Percentiles rank a stretch among this genome's conserved stretches.
These are phyloP conservation scores for Peronospora destructor DNA, from an alignment of 352 stramenopile species.

Conservation along the genomic window DNA sequence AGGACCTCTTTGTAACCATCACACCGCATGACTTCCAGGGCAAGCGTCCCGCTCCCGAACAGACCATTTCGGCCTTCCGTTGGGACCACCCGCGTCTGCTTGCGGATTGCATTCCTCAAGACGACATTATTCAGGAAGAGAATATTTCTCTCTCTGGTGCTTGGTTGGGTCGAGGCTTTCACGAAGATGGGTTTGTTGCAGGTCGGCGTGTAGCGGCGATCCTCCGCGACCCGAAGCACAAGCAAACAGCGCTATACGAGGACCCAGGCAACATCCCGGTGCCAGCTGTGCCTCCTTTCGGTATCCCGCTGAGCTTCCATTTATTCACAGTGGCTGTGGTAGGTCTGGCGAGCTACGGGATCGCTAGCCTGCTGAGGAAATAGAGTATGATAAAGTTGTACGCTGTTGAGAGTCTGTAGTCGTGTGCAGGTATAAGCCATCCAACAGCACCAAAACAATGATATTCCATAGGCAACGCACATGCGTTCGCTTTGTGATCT, in stretches of 20 bases:
- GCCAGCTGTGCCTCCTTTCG: conserved; percentile 64
- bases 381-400: conserved; percentile 20
- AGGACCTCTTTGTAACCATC: conserved; percentile 85
- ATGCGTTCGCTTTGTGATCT: neutral
- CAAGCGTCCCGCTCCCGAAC: conserved; percentile 39
- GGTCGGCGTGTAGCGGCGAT: conserved; percentile 71
- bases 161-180: conserved; percentile 80
- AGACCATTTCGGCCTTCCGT: conserved; percentile 67
- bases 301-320: conserved; percentile 63
- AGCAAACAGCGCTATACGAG: conserved; percentile 65
- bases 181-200: conserved; percentile 84
- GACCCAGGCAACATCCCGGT: conserved; percentile 76
- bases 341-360: conserved; percentile 54
- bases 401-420: neutral
- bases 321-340: conserved; percentile 43
- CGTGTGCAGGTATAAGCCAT: conserved; percentile 4
- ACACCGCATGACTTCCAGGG: conserved; percentile 68
- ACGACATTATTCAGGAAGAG: conserved; percentile 82
- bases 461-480: conserved; percentile 3
- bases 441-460: neutral
- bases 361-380: conserved; percentile 53
- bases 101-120: conserved; percentile 76
- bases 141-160: conserved; percentile 74
- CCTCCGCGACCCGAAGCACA: conserved; percentile 68
- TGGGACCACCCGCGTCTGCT: conserved; percentile 83